Evolutionary conservation across 495 filamentous ascomycete species (phyloP).

Genomic region (Tuber calosporum): DNA sequence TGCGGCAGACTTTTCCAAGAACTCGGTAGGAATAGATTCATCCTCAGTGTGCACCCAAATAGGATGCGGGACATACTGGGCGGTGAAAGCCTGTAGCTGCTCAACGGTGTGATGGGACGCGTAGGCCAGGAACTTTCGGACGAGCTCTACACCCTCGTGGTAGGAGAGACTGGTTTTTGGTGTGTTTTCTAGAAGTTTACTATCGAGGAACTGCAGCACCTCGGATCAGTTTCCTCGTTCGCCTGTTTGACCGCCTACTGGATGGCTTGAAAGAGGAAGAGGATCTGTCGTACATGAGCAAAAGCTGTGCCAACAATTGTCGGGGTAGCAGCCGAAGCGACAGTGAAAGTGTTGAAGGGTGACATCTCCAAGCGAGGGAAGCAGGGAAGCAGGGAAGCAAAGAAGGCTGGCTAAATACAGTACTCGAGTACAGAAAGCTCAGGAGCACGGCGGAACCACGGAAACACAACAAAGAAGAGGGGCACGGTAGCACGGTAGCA

Average conservation of each 20-base stretch:
- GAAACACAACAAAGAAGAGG: background rate
- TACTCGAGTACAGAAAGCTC: background rate
- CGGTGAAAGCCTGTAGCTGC: constrained; percentile 81
- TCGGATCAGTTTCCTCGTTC: constrained; percentile 18
- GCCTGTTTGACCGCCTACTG: constrained; percentile 3
- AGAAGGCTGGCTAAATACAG: background rate
- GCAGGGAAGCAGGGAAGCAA: background rate
- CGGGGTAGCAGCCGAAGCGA: constrained; percentile 57
- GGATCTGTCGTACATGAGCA: constrained; percentile 50
- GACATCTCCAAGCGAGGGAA: constrained; percentile 1
- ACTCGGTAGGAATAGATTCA: constrained; percentile 58
- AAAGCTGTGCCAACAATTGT: constrained; percentile 60
- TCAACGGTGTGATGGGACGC: constrained; percentile 84
- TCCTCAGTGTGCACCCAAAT: constrained; percentile 74
- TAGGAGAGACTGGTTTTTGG: constrained; percentile 85
- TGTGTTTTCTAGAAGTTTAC: constrained; percentile 63
- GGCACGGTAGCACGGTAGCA: background rate
- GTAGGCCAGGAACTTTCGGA: constrained; percentile 73
- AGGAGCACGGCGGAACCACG: background rate
- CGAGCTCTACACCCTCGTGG: constrained; percentile 82
- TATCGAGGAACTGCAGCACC: constrained; percentile 64
- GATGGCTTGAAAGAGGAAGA: background rate
- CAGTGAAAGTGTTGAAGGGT: constrained; percentile 55
- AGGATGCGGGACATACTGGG: constrained; percentile 84
- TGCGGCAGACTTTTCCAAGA: constrained; percentile 56